These are phyloP conservation scores for Plectosphaerella sp. DNA, from an alignment of 2,329 filamentous ascomycete species.

Conservation along the genomic window DNA sequence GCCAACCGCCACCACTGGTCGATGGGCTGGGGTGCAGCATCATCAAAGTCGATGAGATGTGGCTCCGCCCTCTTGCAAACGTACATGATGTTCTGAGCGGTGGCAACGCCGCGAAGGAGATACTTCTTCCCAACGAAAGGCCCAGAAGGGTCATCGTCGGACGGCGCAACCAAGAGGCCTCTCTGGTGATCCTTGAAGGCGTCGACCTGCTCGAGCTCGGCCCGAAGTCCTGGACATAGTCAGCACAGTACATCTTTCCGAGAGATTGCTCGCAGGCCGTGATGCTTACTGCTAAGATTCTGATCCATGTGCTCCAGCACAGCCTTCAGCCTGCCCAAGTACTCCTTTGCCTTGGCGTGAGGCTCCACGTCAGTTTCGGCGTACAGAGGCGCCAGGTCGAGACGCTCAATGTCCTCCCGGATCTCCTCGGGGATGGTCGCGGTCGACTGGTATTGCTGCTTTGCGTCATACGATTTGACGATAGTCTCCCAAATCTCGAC, in stretches of 20 bases:
- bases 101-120: constrained; percentile 46
- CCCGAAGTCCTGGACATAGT: constrained; percentile 21
- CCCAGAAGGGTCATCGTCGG: constrained; percentile 27
- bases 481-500: not conserved
- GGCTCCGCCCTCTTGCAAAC: constrained; percentile 40
- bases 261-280: no score
- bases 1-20: constrained; percentile 56
- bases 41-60: constrained; percentile 37
- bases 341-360: not conserved
- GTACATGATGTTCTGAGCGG: constrained; percentile 41
- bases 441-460: not conserved
- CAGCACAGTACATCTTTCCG: constrained; percentile 8
- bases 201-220: constrained; percentile 23
- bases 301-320: constrained; percentile 27
- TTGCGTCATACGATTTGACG: not conserved
- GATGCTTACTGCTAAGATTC: constrained; percentile 28
- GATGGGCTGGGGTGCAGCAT: constrained; percentile 12
- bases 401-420: not conserved
- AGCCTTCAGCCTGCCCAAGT: not conserved
- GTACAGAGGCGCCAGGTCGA: not conserved
- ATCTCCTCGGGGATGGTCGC: not conserved
- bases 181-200: constrained; percentile 32
- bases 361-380: not conserved
- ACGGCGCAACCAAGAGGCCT: constrained; percentile 31
- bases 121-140: constrained; percentile 41